phyloP scores from a whole-genome alignment of 768 basidiomycete genomes.

The Rhizopogon salebrosus region DNA sequence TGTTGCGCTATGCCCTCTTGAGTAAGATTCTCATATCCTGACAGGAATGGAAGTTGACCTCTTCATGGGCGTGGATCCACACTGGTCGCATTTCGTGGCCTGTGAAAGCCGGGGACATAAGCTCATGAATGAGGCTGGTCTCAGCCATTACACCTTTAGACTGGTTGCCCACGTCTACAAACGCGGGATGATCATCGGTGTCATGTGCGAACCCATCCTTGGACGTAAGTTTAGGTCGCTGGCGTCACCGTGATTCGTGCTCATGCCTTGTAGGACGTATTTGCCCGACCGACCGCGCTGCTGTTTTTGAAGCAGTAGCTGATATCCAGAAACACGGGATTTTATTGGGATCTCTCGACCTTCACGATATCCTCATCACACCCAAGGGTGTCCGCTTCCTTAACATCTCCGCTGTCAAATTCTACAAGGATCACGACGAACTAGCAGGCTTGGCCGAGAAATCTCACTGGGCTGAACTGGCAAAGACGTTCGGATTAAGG shows the following conservation, averaged over 20 bases:
- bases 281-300: conserved; percentile 19
- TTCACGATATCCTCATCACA: conserved; percentile 25
- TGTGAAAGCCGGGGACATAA: conserved; percentile 24
- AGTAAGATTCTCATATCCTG: background rate
- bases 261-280: conserved; percentile 15
- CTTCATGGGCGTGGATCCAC: conserved; percentile 21
- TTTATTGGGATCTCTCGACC: conserved; percentile 10
- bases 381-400: conserved; percentile 23
- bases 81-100: conserved; percentile 19
- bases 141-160: conserved; percentile 25
- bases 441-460: conserved; percentile 16
- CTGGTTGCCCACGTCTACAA: conserved; percentile 24
- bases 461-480: conserved; percentile 14
- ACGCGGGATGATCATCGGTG: conserved; percentile 24
- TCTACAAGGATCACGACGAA: conserved; percentile 18
- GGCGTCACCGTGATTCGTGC: background rate
- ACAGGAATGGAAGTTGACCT: conserved; percentile 24
- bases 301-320: conserved; percentile 24
- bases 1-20: background rate
- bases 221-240: conserved; percentile 17
- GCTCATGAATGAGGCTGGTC: conserved; percentile 22
- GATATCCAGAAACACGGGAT: conserved; percentile 28
- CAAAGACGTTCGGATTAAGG: conserved; percentile 13
- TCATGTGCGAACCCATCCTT: conserved; percentile 25
- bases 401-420: conserved; percentile 11